Base-by-base conservation (phyloP, 345 rosid species). In the Salix exigua region DNA sequence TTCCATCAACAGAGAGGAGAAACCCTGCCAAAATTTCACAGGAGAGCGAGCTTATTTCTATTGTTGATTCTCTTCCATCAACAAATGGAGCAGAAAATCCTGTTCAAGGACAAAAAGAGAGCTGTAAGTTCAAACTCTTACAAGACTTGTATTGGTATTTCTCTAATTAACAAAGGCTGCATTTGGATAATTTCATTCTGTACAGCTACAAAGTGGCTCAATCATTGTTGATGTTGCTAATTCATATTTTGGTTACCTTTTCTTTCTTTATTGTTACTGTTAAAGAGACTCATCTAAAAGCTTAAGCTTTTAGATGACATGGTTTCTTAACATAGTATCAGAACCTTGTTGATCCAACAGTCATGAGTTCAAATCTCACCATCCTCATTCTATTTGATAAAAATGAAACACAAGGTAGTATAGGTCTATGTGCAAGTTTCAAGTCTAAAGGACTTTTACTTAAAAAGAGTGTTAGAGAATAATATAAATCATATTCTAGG, bases 41-140 rank as follows among this genome's bases (percentile, higher is more conserved):
- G 17, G 70, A 21, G 65, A 72, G 53, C 14, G 70, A 71, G 30
- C 72, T n/a, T 40, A 66, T 21, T 75, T 55, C 21, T 31, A 38
- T 70, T 68, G 87, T 77, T 80, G 74, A 83, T 31, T 60, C 73
- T 28, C 69, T 61, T 71, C 74, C 78, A 70, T 72, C 82, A 62
- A 38, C 67, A 42, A 68, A 75, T 19, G 28, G 79, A 48, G 61
- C 71, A 35, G 78, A 82, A 70, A 28, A 78, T 68, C 50, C 77
- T 71, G 82, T 78, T 79, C 87, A 84, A 83, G 82, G 61, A 77
- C 72, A 79, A 75, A 79, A 77, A 64, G 87, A 81, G 71, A 83
- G 50, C 71, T 60, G 99, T 92, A 88, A 87, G 94, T 83, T 25
- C 46, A 10, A 17, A 48, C 35, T 33, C 14, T 5, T 1, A 14